Evolutionary conservation across 1,284 basidiomycete genomes (phyloP).

Genomic region (Cystobasidiaceae sp.): DNA sequence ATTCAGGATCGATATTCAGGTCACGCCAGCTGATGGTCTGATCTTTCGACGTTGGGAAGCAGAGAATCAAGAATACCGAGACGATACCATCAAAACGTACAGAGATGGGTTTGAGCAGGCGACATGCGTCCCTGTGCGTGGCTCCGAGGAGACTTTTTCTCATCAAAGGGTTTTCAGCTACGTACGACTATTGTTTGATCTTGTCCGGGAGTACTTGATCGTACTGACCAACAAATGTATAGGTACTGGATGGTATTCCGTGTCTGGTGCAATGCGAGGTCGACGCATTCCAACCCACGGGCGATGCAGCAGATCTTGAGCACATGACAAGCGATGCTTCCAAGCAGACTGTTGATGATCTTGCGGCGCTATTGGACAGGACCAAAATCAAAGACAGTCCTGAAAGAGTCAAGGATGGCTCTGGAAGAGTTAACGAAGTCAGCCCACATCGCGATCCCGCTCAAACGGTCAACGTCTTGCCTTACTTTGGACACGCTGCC

Average conservation of each 20-base stretch:
- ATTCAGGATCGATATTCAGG: neutral
- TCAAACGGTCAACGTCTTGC: neutral
- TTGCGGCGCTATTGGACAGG: neutral
- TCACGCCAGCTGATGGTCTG: neutral
- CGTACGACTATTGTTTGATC: neutral
- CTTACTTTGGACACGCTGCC: neutral
- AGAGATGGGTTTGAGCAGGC: neutral
- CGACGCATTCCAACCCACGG: neutral
- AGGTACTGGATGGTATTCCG: neutral
- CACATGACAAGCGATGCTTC: neutral
- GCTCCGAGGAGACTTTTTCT: neutral
- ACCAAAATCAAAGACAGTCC: neutral
- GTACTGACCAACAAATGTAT: neutral
- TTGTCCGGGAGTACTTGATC: neutral
- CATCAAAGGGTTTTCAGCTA: neutral
- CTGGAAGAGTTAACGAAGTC: too few relatives aligned
- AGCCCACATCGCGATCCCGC: neutral
- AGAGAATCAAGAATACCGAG: neutral
- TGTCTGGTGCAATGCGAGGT: neutral
- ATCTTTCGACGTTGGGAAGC: neutral
- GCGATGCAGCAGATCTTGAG: neutral
- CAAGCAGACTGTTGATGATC: neutral
- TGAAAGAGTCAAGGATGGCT: neutral
- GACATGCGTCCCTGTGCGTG: neutral
- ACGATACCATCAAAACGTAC: neutral